A percentile compares a stretch with the other conserved stretches of the same genome.
phyloP scores from a whole-genome alignment of 805 yeast genomes.

The Ogataea pilisensis region DNA sequence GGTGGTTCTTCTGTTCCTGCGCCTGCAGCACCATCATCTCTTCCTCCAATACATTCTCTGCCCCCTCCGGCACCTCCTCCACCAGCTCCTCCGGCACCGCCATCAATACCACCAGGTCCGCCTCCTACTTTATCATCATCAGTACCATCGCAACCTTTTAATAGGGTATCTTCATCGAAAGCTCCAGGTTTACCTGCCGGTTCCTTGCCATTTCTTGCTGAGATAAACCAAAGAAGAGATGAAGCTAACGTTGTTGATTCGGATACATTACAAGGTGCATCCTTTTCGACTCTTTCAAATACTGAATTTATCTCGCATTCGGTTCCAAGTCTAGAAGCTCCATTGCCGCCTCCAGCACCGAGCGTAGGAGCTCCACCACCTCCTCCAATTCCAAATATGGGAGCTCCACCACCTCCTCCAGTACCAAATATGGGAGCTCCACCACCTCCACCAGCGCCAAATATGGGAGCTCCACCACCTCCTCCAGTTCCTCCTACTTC shows the following conservation, averaged over 20 bases:
- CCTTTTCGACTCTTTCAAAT: background rate
- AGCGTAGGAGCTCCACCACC: conserved; percentile 11
- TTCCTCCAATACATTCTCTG: conserved; percentile 8
- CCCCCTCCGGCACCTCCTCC: conserved; percentile 7
- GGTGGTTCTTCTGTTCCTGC: conserved; percentile 19
- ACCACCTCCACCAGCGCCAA: conserved; percentile 14
- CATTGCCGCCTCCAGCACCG: conserved; percentile 22
- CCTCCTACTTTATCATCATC: conserved; percentile 8
- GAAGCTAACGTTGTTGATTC: conserved; percentile 43
- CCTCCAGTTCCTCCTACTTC: conserved; percentile 20
- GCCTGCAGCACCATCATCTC: too few relatives aligned
- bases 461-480: conserved; percentile 18
- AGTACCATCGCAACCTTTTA: conserved; percentile 18
- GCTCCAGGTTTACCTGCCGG: conserved; percentile 30
- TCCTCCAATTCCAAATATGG: conserved; percentile 13
- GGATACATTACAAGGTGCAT: conserved; percentile 7
- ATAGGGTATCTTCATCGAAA: too few relatives aligned
- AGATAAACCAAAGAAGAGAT: conserved; percentile 47
- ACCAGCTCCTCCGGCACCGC: conserved; percentile 12
- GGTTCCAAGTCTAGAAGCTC: conserved; percentile 17
- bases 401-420: conserved; percentile 20
- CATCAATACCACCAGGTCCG: conserved; percentile 12
- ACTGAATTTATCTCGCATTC: too few relatives aligned
- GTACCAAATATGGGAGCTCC: conserved; percentile 13
- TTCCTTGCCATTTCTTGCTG: conserved; percentile 49